Evolutionary conservation across 106 monocot genomes (phyloP), one percentile per base, ranked within the genome.

Genomic region (Allium cepa): DNA sequence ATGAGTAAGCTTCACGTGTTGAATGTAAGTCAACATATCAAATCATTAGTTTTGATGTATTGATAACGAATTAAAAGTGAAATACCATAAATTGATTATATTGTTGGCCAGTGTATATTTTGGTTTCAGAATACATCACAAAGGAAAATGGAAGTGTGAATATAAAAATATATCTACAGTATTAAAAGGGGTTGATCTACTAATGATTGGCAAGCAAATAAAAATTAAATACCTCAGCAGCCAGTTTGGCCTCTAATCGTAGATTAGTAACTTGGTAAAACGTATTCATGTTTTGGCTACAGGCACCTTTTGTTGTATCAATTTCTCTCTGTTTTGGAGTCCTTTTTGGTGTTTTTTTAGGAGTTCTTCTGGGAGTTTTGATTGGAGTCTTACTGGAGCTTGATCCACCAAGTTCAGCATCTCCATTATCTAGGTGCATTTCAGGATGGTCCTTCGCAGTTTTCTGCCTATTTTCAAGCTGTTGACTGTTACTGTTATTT

Each of bases 201-300:
- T 5, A 36, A 36, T 1, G 36, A 36, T 36, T 36, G 36, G 36
- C 36, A 36, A 2, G 36, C 36, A 36, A 36, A 36, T 36, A 36
- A 36, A 36, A 36, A 36, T 2, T 36, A 53, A 48, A 47, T 84
- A 81, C 84, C 81, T 81, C 83, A 49, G 80, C 80, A 60, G 87
- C 77, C 59, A 57, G 75, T 53, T 78, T 84, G 68, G 81, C 84
- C 72, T 88, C 87, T 60, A 72, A 78, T 73, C 72, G 48, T 13
- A 88, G 78, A 67, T 84, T 68, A 67, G 62, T 59, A 17, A 53
- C 13, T 51, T 63, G 61, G 27, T 17, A 70, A 11, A 12, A 4
- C 13, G 15, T 28, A 56, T 50, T 68, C 11, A 57, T 26, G 58
- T 58, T 57, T 73, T 58, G 59, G 13, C 47, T 62, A 27, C 55